Percentiles rank a stretch among this genome's conserved stretches.
These are phyloP conservation scores for Candida nitratophila DNA, from an alignment of 805 yeast species.

Conservation along the genomic window DNA sequence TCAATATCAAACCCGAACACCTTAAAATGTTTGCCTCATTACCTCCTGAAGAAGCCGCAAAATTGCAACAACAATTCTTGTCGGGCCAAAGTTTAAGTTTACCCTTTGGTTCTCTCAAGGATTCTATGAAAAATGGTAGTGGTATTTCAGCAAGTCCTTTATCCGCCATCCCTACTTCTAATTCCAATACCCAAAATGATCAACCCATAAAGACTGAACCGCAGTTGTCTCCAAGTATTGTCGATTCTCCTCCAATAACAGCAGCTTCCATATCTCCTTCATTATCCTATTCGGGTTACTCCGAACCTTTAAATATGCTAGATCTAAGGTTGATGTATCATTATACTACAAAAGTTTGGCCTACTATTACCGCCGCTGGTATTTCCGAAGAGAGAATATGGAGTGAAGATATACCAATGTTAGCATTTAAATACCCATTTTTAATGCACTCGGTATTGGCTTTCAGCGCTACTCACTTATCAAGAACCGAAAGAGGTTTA, in stretches of 20 bases:
- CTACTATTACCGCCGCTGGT: constrained; percentile 85
- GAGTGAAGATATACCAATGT: constrained; percentile 80
- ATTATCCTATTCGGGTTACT: background rate
- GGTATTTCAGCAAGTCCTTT: constrained; percentile 1
- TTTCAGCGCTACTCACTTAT: constrained; percentile 86
- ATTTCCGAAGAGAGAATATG: constrained; percentile 81
- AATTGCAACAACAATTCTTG: constrained; percentile 4
- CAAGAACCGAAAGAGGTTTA: constrained; percentile 66
- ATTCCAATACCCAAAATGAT: background rate
- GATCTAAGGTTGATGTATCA: constrained; percentile 84
- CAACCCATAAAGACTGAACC: constrained; percentile 9
- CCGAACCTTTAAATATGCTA: constrained; percentile 46
- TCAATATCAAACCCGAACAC: background rate
- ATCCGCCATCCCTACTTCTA: too few relatives aligned
- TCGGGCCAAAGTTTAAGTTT: background rate
- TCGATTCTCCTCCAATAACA: constrained; percentile 22
- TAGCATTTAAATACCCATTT: constrained; percentile 84
- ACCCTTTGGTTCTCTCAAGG: background rate
- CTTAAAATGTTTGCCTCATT: background rate
- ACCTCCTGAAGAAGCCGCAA: constrained; percentile 7
- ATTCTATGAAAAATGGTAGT: background rate
- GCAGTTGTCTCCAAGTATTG: constrained; percentile 23
- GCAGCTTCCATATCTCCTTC: constrained; percentile 10
- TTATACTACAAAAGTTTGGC: constrained; percentile 77
- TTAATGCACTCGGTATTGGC: constrained; percentile 89